These are phyloP conservation scores for Physaria fendleri DNA, from an alignment of 345 rosid genomes.

Conservation along the genomic window DNA sequence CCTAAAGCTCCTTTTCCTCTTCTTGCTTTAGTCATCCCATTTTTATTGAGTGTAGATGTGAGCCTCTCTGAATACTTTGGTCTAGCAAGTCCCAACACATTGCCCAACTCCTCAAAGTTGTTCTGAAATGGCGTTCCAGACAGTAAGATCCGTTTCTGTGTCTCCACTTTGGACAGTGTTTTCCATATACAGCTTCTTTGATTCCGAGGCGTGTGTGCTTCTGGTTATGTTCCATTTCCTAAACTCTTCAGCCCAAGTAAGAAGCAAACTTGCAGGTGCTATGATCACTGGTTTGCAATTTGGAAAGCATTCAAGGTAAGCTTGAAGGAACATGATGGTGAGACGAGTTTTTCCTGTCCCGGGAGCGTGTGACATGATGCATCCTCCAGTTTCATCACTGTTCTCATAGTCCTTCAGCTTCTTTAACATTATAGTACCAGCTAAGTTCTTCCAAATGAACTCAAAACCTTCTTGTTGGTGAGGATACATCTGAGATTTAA, in stretches of 20 bases:
- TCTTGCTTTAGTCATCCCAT: slow-evolving; percentile 26
- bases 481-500: slow-evolving; percentile 38
- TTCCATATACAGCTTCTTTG: slow-evolving; percentile 51
- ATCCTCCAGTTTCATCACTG: slow-evolving; percentile 40
- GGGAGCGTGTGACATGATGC: slow-evolving; percentile 82
- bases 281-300: slow-evolving; percentile 57
- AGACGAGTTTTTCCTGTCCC: slow-evolving; percentile 87
- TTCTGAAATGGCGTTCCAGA: slow-evolving; percentile 93
- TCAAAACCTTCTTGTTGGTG: slow-evolving; percentile 79
- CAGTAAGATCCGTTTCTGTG: slow-evolving; percentile 57
- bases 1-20: slow-evolving; percentile 9
- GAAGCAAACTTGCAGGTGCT: slow-evolving; percentile 70
- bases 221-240: slow-evolving; percentile 54
- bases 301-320: slow-evolving; percentile 42
- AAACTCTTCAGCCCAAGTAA: slow-evolving; percentile 81
- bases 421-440: slow-evolving; percentile 45
- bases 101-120: slow-evolving; percentile 58
- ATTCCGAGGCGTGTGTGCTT: slow-evolving; percentile 77
- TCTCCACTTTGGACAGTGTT: slow-evolving; percentile 42
- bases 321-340: slow-evolving; percentile 52
- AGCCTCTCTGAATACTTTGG: slow-evolving; percentile 26
- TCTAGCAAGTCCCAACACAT: slow-evolving; percentile 32
- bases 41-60: slow-evolving; percentile 22
- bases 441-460: slow-evolving; percentile 70
- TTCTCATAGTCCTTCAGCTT: slow-evolving; percentile 35